Conservation (phyloP, 1,284 basidiomycete species). For the Malassezia sp. region DNA sequence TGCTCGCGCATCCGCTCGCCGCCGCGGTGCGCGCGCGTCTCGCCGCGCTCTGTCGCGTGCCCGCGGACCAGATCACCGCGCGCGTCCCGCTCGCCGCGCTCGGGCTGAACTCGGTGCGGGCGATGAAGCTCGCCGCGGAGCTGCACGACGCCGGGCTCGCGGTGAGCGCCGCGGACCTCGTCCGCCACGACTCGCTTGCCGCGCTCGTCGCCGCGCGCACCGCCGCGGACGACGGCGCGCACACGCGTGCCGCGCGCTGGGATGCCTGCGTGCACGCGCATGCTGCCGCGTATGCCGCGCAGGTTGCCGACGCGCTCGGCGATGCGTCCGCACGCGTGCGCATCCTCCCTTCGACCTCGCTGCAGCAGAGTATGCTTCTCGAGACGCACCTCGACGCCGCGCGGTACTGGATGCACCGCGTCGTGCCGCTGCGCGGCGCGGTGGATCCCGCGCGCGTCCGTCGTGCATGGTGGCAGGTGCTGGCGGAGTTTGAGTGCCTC, state of each 20-base stretch:
- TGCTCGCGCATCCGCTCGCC: constrained; percentile 17
- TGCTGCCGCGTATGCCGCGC: constrained; percentile 2
- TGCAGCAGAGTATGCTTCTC: constrained; percentile 41
- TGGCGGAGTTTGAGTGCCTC: constrained; percentile 23
- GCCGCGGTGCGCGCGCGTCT: constrained; percentile 22
- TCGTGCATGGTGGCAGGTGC: constrained; percentile 16
- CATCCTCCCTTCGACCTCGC: constrained; percentile 27
- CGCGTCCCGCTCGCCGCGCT: constrained; percentile 36
- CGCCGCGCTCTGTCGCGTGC: constrained; percentile 28
- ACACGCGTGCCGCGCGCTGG: not conserved
- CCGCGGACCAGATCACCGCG: constrained; percentile 25
- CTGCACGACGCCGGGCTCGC: constrained; percentile 25
- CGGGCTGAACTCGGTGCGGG: constrained; percentile 42
- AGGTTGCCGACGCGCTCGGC: constrained; percentile 4
- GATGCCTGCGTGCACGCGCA: not conserved
- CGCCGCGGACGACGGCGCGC: constrained; percentile 11
- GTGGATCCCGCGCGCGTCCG: constrained; percentile 8
- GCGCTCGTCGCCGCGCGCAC: constrained; percentile 22
- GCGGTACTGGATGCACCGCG: constrained; percentile 30
- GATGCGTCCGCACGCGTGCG: not conserved
- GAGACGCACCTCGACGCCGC: constrained; percentile 29
- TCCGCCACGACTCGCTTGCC: constrained; percentile 25
- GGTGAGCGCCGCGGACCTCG: constrained; percentile 42
- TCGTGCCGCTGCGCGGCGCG: constrained; percentile 11
- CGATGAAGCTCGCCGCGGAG: constrained; percentile 36